Evolutionary conservation across 2,329 filamentous ascomycete genomes (phyloP).

Genomic region (Aspergillus amoenus): DNA sequence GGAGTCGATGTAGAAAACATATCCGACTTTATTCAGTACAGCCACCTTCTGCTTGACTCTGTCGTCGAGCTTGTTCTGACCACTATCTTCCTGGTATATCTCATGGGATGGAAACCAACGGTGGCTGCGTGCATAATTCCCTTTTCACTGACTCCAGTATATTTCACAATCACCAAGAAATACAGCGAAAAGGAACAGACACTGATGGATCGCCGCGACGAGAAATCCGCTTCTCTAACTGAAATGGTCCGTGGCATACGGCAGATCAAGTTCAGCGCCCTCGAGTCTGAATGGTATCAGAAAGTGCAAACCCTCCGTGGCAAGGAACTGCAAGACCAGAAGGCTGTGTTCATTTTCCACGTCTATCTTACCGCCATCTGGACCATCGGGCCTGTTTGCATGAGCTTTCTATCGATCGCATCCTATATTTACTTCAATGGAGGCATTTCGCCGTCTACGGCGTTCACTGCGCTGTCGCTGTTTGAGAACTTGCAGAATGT

Average conservation of each 20-base stretch:
- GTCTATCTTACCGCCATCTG: constrained; percentile 63
- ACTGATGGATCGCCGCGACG: constrained; percentile 73
- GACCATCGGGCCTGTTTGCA: constrained; percentile 69
- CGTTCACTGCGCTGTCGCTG: constrained; percentile 73
- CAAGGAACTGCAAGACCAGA: constrained; percentile 65
- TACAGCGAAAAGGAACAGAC: constrained; percentile 65
- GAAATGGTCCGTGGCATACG: constrained; percentile 76
- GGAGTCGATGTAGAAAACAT: constrained; percentile 70
- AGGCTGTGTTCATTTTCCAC: constrained; percentile 64
- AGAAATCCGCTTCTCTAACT: constrained; percentile 70
- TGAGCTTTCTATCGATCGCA: constrained; percentile 67
- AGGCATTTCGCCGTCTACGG: constrained; percentile 66
- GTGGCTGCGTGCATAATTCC: constrained; percentile 64
- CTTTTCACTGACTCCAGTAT: constrained; percentile 64
- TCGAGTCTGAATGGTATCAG: constrained; percentile 71
- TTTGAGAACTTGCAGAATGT: constrained; percentile 69
- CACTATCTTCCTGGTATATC: constrained; percentile 61
- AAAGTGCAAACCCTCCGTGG: constrained; percentile 65
- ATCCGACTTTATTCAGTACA: constrained; percentile 64
- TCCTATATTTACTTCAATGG: constrained; percentile 65
- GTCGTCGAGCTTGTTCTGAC: constrained; percentile 64
- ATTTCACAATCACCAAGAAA: constrained; percentile 63
- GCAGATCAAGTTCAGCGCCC: constrained; percentile 79
- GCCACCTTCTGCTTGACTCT: constrained; percentile 63
- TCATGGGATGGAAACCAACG: constrained; percentile 71